Conservation (phyloP, 768 basidiomycete genomes). For the Tubosaeta sp. region DNA sequence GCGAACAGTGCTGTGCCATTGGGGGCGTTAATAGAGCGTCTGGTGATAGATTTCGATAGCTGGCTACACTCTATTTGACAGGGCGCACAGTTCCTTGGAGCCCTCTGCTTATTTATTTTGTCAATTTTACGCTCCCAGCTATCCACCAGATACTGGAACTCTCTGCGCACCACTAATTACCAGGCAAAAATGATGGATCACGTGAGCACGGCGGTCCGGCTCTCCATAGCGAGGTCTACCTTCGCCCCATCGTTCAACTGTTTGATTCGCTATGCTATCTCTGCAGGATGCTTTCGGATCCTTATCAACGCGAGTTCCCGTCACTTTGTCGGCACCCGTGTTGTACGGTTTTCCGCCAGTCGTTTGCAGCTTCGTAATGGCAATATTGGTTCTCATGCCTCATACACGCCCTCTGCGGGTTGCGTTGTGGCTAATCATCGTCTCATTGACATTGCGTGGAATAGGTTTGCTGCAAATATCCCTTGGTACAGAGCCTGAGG, state of each 20-base stretch:
- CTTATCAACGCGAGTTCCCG: constrained; percentile 12
- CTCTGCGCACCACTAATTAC: no score
- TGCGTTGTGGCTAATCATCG: constrained; percentile 43
- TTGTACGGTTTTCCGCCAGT: constrained; percentile 40
- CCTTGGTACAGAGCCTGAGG: neutral
- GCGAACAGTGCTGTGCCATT: no score
- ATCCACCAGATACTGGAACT: no score
- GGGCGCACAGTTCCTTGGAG: no score
- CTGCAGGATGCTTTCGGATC: constrained; percentile 1
- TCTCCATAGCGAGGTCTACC: no score
- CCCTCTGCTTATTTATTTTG: no score
- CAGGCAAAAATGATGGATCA: no score
- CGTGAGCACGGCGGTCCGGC: no score
- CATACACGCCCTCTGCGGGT: constrained; percentile 41
- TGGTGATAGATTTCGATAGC: no score
- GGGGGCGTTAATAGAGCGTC: no score
- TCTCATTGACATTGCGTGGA: constrained; percentile 40
- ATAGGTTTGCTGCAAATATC: constrained; percentile 18
- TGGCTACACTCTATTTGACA: no score
- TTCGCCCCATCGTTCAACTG: neutral
- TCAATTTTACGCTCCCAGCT: no score
- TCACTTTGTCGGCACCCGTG: constrained; percentile 32
- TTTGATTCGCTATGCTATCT: neutral
- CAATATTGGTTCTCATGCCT: constrained; percentile 46
- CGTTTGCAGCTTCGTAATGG: constrained; percentile 42